Evolutionary conservation across 2,329 filamentous ascomycete species (phyloP), one percentile per base, ranked within the genome.

Genomic region (Ophiosphaerella korrae): DNA sequence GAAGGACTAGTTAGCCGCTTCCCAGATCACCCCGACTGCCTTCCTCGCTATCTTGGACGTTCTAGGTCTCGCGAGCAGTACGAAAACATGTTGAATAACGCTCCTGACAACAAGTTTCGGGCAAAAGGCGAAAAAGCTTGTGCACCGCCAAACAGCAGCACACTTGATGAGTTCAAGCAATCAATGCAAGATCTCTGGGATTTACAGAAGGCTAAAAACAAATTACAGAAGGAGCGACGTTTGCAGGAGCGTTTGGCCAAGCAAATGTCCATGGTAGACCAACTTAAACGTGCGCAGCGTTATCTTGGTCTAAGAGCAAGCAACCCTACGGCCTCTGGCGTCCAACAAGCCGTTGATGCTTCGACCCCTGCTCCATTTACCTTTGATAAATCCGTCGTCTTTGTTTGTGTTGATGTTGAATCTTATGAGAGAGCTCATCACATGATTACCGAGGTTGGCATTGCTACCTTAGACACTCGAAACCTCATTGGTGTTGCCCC

Each of bases 391-490:
- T 68, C 72, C n/a, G 60, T 77, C 0, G 80, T 95, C 7, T 88
- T 97, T 60, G 78, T 96, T 51, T 85, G 83, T 55, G 79, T 97
- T 38, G 94, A 99, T 63, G 78, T 94, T 29, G 94, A 99, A 72
- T 86, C 88, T 1, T 90, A 87, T 50, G 94, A 99, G 71, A 74
- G 76, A 18, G 78, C 83, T 38, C 82, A 85, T 11, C 77, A 80
- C 31, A 77, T 83, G 11, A 82, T 97, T 51, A 96, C 92, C 0
- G 94, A 99, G 72, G 80, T 99, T 34, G 94, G 94, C 1, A 79
- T 99, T 35, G 87, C 90, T 1, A 86, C 87, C 2, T 78, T 97
- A 0, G 92, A 97, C 68, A 92, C 88, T 1, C 70, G 75, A 16
- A 80, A 84, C 43, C 72, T 91, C 18, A 62, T 74, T 1, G 75